phyloP scores from a whole-genome alignment of 73 alveolate genomes.

The Symbiodinium natans region DNA sequence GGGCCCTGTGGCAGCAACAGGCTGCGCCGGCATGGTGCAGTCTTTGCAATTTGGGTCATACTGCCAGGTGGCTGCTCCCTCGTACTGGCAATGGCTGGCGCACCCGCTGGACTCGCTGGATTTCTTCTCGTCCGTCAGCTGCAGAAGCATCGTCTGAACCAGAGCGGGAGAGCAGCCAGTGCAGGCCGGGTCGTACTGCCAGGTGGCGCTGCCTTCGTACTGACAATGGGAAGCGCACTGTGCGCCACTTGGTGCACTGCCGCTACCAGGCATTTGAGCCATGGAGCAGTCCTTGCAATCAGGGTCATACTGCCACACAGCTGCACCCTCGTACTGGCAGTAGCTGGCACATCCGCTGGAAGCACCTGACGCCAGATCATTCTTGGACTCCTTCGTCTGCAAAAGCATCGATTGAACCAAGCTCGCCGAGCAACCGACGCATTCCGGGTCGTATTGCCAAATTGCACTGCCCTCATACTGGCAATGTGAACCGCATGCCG shows the following conservation, averaged over 20 bases:
- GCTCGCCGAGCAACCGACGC: not conserved
- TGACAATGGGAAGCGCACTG: not conserved
- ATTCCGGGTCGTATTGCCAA: not conserved
- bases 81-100: not conserved
- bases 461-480: not conserved
- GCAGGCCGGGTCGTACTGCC: constrained; percentile 36
- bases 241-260: not conserved
- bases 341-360: not conserved
- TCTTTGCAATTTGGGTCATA: not conserved
- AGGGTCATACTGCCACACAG: not conserved
- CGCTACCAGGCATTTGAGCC: not conserved
- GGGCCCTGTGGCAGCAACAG: not conserved
- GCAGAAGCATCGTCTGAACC: not conserved
- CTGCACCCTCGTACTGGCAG: constrained; percentile 28
- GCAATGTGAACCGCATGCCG: not conserved
- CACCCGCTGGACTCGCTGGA: not conserved
- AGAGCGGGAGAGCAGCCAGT: not conserved
- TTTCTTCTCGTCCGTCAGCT: not conserved
- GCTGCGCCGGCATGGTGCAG: not conserved
- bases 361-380: not conserved
- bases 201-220: constrained; percentile 5
- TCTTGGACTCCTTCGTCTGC: not conserved
- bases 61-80: not conserved
- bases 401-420: not conserved
- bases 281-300: not conserved